Evolutionary conservation across 305 asterid genomes (phyloP), one percentile per base, ranked within the genome.

Genomic region (Ilex paraguariensis): DNA sequence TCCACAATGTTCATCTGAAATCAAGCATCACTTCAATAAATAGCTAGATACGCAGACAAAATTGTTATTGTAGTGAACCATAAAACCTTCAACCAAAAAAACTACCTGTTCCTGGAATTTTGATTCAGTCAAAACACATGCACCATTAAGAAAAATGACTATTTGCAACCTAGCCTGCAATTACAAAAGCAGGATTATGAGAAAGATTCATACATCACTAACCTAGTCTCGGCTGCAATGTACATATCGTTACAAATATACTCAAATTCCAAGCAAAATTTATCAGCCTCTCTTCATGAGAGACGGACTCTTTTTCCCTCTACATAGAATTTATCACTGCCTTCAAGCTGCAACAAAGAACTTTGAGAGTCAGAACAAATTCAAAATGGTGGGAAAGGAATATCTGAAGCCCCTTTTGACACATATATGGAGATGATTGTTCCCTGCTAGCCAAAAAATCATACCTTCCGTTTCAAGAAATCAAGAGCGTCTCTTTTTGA

Each of bases 231-330:
- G 21, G 21, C 21, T 17, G 21, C 21, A 17, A 17, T 17, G 21
- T 17, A 17, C 21, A 17, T 63, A 59, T 56, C 40, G 72, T 66
- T 72, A 65, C 71, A 69, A 40, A 64, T 66, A 56, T 59, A 65
- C 72, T 39, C 51, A 61, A 65, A 60, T 59, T 60, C 58, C 31
- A 44, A 39, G 57, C 28, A 54, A 70, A 64, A 67, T 69, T 45
- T 46, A 53, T 72, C 84, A 78, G 74, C 70, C 70, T 63, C 76
- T 72, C 77, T 77, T 72, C 56, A 56, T 8, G 75, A 59, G 30
- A 86, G 85, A 53, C 52, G 54, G 10, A 85, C 93, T 67, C 75
- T 83, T 80, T 87, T 87, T 51, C 96, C 94, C 70, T 90, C 92
- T 51, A 93, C 71, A 6, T 70, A 52, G 71, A 93, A 93, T 70